Evolutionary conservation across 108 stramenopile species (phyloP).

Genomic region (Cyclotella baltica): DNA sequence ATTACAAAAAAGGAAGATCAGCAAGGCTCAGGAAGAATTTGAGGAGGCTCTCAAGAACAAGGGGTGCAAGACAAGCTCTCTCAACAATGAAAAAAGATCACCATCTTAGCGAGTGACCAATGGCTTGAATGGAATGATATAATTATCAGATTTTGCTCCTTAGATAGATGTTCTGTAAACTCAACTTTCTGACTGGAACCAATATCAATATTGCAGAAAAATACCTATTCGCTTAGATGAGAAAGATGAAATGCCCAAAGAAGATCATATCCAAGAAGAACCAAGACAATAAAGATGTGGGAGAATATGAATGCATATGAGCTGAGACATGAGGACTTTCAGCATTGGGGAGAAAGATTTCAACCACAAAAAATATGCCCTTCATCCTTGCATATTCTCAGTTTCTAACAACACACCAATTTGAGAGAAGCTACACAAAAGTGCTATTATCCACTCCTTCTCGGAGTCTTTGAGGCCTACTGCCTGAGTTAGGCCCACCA

Average conservation of each 20-base stretch:
- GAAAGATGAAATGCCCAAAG: background rate
- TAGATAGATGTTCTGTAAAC: background rate
- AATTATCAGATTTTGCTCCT: background rate
- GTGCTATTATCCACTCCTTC: no score
- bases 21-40: background rate
- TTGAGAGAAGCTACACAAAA: no score
- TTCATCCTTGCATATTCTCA: no score
- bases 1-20: background rate
- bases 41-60: background rate
- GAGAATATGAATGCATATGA: background rate
- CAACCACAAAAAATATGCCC: no score
- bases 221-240: background rate
- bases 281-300: background rate
- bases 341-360: no score
- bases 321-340: background rate
- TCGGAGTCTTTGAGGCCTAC: no score
- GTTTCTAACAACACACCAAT: no score
- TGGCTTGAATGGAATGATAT: background rate
- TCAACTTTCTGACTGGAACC: background rate
- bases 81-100: background rate
- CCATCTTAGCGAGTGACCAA: background rate
- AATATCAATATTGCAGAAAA: background rate
- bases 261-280: no score
- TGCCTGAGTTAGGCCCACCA: no score
- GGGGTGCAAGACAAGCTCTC: background rate